phyloP scores from a whole-genome alignment of 768 basidiomycete species.

The Leccinum truebloodii region DNA sequence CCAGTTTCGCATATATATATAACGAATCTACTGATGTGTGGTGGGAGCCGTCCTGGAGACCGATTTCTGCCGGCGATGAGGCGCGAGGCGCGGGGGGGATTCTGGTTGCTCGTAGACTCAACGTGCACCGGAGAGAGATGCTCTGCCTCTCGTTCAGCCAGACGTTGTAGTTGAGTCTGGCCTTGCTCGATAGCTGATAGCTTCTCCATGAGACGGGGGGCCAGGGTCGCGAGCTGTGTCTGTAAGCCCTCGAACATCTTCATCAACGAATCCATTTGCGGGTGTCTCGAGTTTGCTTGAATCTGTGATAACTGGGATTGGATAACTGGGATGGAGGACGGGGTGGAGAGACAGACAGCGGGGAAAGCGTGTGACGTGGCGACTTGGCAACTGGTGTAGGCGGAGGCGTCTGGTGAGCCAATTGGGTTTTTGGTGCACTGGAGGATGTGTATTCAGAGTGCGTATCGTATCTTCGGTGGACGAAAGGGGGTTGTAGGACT shows the following conservation, averaged over 20 bases:
- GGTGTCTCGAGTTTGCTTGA: conserved; percentile 5
- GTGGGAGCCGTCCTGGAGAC: neutral
- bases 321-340: conserved; percentile 28
- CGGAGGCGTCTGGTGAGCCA: conserved; percentile 10
- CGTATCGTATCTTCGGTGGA: conserved; percentile 16
- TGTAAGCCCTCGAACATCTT: conserved; percentile 43
- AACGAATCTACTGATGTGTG: conserved; percentile 20
- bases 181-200: conserved; percentile 33
- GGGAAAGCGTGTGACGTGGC: conserved; percentile 18
- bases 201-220: conserved; percentile 38
- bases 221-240: conserved; percentile 37
- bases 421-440: conserved; percentile 19
- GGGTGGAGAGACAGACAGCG: conserved; percentile 25
- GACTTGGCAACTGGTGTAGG: conserved; percentile 32
- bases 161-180: conserved; percentile 23
- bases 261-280: conserved; percentile 25
- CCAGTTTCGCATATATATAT: conserved; percentile 40
- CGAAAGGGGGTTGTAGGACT: conserved; percentile 8
- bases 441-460: conserved; percentile 31
- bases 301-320: conserved; percentile 17
- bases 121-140: neutral
- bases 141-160: conserved; percentile 12
- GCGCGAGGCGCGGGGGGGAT: conserved; percentile 12
- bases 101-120: conserved; percentile 15
- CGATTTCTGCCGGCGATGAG: conserved; percentile 2